phyloP scores from a whole-genome alignment of 306 rosid genomes.

The Citrullus mucosospermus region DNA sequence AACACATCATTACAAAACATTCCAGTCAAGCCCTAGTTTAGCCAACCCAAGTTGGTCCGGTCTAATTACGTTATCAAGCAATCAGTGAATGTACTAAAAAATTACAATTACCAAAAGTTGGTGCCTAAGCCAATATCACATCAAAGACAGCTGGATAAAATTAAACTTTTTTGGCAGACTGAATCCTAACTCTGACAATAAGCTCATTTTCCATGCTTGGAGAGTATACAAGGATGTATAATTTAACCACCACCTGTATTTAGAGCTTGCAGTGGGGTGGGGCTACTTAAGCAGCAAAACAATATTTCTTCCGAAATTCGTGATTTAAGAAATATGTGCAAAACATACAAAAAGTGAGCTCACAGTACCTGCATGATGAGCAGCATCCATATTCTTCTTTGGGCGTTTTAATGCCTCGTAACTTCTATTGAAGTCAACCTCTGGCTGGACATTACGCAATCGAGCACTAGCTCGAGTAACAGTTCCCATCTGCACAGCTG shows the following conservation, averaged over 20 bases:
- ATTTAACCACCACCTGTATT: not conserved
- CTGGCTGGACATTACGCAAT: constrained; percentile 79
- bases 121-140: too few relatives aligned
- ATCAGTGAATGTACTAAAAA: too few relatives aligned
- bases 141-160: too few relatives aligned
- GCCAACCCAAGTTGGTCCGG: too few relatives aligned
- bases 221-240: not conserved
- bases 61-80: too few relatives aligned
- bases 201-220: not conserved
- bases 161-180: not conserved
- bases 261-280: not conserved
- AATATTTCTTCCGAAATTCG: not conserved
- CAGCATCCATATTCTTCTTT: constrained; percentile 45
- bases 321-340: not conserved
- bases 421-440: constrained; percentile 56
- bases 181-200: not conserved
- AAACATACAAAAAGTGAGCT: not conserved
- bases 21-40: too few relatives aligned
- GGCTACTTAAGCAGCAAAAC: not conserved
- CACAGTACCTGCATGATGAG: constrained; percentile 49
- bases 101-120: too few relatives aligned
- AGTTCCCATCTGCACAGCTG: constrained; percentile 71
- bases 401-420: constrained; percentile 54
- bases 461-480: constrained; percentile 74
- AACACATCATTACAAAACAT: too few relatives aligned